These are phyloP conservation scores for Pythium brachiatum DNA, from an alignment of 352 stramenopile genomes.

Conservation along the genomic window DNA sequence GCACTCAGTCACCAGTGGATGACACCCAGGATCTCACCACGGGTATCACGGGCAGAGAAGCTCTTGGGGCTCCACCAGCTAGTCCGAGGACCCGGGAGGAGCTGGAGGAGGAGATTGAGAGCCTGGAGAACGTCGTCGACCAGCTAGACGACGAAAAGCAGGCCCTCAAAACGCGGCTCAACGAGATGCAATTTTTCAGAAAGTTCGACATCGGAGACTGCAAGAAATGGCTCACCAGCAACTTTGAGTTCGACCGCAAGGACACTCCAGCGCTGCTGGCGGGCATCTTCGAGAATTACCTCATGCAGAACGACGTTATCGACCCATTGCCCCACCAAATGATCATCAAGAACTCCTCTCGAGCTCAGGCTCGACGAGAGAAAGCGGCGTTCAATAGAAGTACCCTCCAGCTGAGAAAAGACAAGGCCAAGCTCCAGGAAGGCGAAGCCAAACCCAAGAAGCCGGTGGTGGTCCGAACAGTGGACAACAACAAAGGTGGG, in stretches of 20 bases:
- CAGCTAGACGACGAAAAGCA: slow-evolving; percentile 45
- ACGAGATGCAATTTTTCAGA: slow-evolving; percentile 37
- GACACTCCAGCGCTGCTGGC: slow-evolving; percentile 45
- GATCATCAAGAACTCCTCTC: slow-evolving; percentile 49
- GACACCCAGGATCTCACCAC: slow-evolving; percentile 18
- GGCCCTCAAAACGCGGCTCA: slow-evolving; percentile 46
- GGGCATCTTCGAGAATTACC: slow-evolving; percentile 52
- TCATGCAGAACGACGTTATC: slow-evolving; percentile 44
- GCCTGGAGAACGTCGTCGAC: slow-evolving; percentile 39
- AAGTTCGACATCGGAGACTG: slow-evolving; percentile 42
- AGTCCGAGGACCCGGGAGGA: slow-evolving; percentile 17
- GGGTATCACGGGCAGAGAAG: slow-evolving; percentile 13
- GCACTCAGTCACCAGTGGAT: background rate
- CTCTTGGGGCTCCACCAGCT: slow-evolving; percentile 2
- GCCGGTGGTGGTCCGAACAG: background rate
- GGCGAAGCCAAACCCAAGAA: slow-evolving; percentile 12
- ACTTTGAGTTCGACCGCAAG: slow-evolving; percentile 60
- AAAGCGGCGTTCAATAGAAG: slow-evolving; percentile 33
- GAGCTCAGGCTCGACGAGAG: slow-evolving; percentile 29
- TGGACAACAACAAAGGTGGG: background rate
- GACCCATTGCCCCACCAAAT: slow-evolving; percentile 49
- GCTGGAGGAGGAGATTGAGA: slow-evolving; percentile 40
- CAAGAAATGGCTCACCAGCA: slow-evolving; percentile 47
- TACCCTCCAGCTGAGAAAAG: slow-evolving; percentile 25
- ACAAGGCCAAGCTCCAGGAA: slow-evolving; percentile 19